Percentiles rank a stretch among this genome's conserved stretches.
Evolutionary conservation across 176 grass and related monocot species (phyloP).

Genomic region (Olyra latifolia): DNA sequence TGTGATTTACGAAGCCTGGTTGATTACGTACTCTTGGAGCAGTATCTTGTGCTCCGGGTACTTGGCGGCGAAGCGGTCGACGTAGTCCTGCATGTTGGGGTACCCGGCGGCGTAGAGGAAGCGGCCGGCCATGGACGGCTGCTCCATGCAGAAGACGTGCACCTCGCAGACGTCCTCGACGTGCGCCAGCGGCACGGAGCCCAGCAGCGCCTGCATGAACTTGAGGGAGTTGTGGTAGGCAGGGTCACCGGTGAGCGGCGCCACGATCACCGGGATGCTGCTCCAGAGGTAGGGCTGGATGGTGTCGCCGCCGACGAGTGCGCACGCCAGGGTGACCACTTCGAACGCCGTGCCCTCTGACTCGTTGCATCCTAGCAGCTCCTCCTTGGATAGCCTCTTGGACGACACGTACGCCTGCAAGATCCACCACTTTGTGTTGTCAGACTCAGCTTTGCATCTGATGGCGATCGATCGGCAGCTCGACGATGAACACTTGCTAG

Average conservation of each 20-base stretch:
- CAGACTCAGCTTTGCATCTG: no score
- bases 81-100: constrained; percentile 38
- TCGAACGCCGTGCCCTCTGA: no score
- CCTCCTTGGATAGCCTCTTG: constrained; percentile 56
- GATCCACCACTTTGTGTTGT: no score
- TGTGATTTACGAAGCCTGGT: no score
- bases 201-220: no score
- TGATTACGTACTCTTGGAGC: constrained; percentile 47
- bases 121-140: no score
- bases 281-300: constrained; percentile 26
- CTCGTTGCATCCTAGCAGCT: constrained; percentile 54
- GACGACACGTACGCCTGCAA: constrained; percentile 49
- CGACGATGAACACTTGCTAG: no score
- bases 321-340: constrained; percentile 46
- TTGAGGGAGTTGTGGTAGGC: constrained; percentile 16
- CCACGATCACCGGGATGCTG: constrained; percentile 29
- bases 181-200: no score
- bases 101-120: no score
- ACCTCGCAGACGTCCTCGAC: no score
- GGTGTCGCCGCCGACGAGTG: constrained; percentile 52
- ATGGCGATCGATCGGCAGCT: neutral
- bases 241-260: constrained; percentile 45
- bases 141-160: no score
- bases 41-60: constrained; percentile 43
- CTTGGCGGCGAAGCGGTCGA: constrained; percentile 36